Base-by-base conservation (phyloP, 345 rosid genomes). In the Mallotus nudiflorus region DNA sequence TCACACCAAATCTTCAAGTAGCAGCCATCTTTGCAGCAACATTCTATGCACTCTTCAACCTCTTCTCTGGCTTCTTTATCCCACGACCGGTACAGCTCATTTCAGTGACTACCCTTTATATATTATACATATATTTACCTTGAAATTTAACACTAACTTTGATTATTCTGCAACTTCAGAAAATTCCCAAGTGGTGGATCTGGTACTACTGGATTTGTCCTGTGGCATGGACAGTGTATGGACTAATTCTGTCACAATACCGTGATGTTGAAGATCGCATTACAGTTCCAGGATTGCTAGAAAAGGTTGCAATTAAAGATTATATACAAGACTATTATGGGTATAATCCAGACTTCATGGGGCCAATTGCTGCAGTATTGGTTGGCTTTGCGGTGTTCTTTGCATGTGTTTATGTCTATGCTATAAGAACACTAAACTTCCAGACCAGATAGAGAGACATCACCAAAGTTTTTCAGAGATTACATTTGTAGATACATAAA, bases 161-260 rank as follows among this genome's bases (percentile, higher is more conserved):
- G 1, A 12, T 45, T 0, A 27, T 20, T 52, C 11, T 22, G 18
- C 27, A 56, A 56, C 13, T 59, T 24, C 70, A 73, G 75, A 72
- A 22, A 19, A 76, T 80, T 69, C 83, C 83, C 15, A 73, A 76
- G 56, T 80, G 83, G 83, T 80, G 80, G 80, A 10, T 70, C 0
- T 73, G 80, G 80, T 70, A 54, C 75, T 76, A 76, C 33, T 80
- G 73, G 62, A 18, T 76, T 22, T 73, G 75, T 68, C 80, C 83
- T 0, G 73, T 68, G 15, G 73, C 83, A 55, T 80, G 80, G 83
- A 67, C 80, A 12, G 62, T 80, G 4, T 70, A 76, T 56, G 83
- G 83, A 20, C 66, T 69, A 55, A 64, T 76, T 24, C 45, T 72
- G 27, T 73, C 73, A 1, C 83, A 76, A 27, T 73, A 60, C 9